These are phyloP conservation scores for Neonectria faginata DNA, from an alignment of 2,329 filamentous ascomycete species.

Conservation along the genomic window DNA sequence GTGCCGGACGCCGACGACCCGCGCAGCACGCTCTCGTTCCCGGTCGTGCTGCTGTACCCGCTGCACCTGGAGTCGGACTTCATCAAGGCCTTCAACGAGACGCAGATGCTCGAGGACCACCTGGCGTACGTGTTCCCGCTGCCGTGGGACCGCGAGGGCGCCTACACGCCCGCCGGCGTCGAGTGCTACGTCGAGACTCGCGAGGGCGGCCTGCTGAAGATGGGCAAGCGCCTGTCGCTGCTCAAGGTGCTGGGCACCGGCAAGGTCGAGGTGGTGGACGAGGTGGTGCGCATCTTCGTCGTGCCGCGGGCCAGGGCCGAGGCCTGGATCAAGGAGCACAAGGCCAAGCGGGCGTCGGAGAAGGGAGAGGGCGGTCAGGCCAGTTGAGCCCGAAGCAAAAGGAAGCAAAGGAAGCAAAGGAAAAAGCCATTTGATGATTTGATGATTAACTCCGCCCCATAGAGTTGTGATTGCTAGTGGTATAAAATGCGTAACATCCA, in stretches of 20 bases:
- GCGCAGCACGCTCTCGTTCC: constrained; percentile 78
- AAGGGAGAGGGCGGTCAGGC: constrained; percentile 44
- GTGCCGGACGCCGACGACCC: constrained; percentile 79
- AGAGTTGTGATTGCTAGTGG: constrained; percentile 22
- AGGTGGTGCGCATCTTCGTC: constrained; percentile 84
- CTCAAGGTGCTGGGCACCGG: constrained; percentile 79
- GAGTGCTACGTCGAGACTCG: constrained; percentile 92
- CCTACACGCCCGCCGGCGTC: constrained; percentile 74
- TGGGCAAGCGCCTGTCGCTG: constrained; percentile 85
- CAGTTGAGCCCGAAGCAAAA: constrained; percentile 7
- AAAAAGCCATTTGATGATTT: constrained; percentile 22
- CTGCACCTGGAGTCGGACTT: constrained; percentile 86
- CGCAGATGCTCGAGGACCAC: constrained; percentile 79
- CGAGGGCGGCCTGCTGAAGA: constrained; percentile 84
- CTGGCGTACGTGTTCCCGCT: constrained; percentile 86
- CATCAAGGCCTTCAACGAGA: constrained; percentile 87
- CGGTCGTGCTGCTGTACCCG: constrained; percentile 87
- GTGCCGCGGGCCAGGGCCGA: constrained; percentile 77
- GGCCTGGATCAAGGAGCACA: constrained; percentile 87
- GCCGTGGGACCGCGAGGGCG: constrained; percentile 81
- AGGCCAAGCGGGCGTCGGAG: constrained; percentile 74
- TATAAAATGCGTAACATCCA: constrained; percentile 16
- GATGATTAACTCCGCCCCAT: constrained; percentile 17
- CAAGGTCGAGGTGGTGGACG: constrained; percentile 88
- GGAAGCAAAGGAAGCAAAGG: constrained; percentile 15